Conservation (phyloP, 148 eudicot species). For the Spergularia marina region DNA sequence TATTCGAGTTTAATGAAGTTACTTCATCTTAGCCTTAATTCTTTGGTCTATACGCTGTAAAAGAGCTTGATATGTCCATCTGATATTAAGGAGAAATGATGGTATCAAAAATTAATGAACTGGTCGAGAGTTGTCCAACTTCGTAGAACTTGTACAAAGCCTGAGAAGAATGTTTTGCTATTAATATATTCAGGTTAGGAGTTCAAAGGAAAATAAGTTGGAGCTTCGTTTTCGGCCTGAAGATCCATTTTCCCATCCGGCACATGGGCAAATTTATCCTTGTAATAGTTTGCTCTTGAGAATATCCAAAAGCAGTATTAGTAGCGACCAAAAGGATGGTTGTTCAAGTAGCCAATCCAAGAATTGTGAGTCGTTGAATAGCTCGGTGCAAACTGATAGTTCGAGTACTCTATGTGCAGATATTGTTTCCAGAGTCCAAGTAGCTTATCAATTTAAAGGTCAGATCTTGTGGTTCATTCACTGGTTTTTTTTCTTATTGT, state of each 20-base stretch:
- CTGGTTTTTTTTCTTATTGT: background rate
- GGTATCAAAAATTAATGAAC: background rate
- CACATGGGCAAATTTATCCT: slow-evolving; percentile 54
- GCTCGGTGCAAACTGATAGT: slow-evolving; percentile 22
- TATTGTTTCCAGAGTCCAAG: slow-evolving; percentile 64
- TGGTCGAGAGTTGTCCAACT: background rate
- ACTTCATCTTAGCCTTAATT: background rate
- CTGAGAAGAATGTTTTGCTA: background rate
- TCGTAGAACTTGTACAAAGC: background rate
- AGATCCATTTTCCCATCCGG: slow-evolving; percentile 93
- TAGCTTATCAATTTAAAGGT: slow-evolving; percentile 81
- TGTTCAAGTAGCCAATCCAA: slow-evolving; percentile 16
- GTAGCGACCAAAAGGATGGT: slow-evolving; percentile 27
- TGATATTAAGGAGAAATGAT: background rate
- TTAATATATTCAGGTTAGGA: slow-evolving; percentile 52
- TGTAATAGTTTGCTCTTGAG: slow-evolving; percentile 68
- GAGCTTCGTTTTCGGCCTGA: slow-evolving; percentile 91
- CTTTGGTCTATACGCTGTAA: background rate
- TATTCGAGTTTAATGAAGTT: too few species aligned
- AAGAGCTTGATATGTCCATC: too few species aligned
- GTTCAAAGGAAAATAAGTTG: slow-evolving; percentile 58
- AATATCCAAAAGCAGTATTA: slow-evolving; percentile 49
- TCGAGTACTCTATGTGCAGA: slow-evolving; percentile 54
- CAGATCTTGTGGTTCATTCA: background rate
- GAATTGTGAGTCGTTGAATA: slow-evolving; percentile 21